phyloP scores from a whole-genome alignment of 2,329 filamentous ascomycete species.

The Colletotrichum sp. region DNA sequence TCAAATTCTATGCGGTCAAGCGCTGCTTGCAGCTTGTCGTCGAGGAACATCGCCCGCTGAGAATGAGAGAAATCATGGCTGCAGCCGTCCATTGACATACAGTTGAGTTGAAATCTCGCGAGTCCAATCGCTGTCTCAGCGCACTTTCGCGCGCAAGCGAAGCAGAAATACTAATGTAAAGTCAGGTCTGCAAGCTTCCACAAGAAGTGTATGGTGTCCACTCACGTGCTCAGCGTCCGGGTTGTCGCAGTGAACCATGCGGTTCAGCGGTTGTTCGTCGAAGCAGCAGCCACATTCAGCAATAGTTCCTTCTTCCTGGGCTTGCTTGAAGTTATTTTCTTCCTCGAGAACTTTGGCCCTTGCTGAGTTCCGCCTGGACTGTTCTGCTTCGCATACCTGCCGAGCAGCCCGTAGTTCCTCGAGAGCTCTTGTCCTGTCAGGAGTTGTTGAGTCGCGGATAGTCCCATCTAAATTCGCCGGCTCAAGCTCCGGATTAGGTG shows the following conservation, averaged over 20 bases:
- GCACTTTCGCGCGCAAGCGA: conserved; percentile 65
- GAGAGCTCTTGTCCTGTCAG: conserved; percentile 32
- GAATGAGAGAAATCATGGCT: conserved; percentile 60
- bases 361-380: conserved; percentile 24
- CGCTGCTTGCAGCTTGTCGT: conserved; percentile 61
- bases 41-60: conserved; percentile 63
- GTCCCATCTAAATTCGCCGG: conserved; percentile 24
- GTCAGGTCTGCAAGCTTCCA: not conserved
- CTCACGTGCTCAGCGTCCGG: conserved; percentile 57
- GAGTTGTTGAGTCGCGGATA: not conserved
- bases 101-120: conserved; percentile 70
- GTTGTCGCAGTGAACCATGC: conserved; percentile 68
- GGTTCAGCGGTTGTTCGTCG: conserved; percentile 67
- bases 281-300: conserved; percentile 79
- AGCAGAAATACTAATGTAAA: conserved; percentile 65
- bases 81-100: conserved; percentile 75
- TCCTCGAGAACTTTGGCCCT: conserved; percentile 38
- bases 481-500: conserved; percentile 19
- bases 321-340: conserved; percentile 42
- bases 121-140: conserved; percentile 73
- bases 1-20: conserved; percentile 76
- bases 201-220: not conserved
- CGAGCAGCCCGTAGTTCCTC: conserved; percentile 45
- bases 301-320: conserved; percentile 55
- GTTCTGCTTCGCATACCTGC: conserved; percentile 28